Conservation (phyloP, 768 basidiomycete species). For the Clitopilus hobsonii region DNA sequence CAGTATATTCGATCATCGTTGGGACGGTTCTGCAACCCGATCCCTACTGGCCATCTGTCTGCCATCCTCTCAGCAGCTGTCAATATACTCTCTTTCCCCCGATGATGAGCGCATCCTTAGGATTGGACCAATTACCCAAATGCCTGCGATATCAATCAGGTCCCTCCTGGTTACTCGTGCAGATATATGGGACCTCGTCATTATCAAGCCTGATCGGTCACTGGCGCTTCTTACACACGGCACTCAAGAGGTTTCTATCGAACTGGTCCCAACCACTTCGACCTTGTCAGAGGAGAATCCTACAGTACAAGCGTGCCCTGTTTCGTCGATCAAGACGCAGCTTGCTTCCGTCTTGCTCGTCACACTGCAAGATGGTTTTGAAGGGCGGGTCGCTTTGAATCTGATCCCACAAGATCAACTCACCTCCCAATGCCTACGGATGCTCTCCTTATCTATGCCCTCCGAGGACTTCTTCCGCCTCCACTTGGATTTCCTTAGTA, state of each 20-base stretch:
- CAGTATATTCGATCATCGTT: constrained; percentile 61
- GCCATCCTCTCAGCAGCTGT: constrained; percentile 37
- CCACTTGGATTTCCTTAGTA: constrained; percentile 49
- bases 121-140: constrained; percentile 29
- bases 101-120: constrained; percentile 37
- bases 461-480: constrained; percentile 49
- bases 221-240: constrained; percentile 65
- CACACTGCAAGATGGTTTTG: constrained; percentile 46
- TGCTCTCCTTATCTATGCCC: constrained; percentile 60
- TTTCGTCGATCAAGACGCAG: constrained; percentile 42
- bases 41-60: constrained; percentile 54
- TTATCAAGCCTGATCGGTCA: constrained; percentile 51
- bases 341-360: constrained; percentile 51
- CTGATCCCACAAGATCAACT: constrained; percentile 52
- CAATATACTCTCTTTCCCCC: constrained; percentile 45
- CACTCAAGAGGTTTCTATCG: constrained; percentile 33
- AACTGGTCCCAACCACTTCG: constrained; percentile 13
- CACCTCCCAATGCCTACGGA: constrained; percentile 53
- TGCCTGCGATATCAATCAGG: constrained; percentile 45
- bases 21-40: constrained; percentile 47
- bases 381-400: constrained; percentile 45
- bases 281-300: constrained; percentile 10
- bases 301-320: too few relatives aligned
- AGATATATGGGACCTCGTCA: constrained; percentile 63
- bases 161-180: constrained; percentile 61